These are phyloP conservation scores for Huntiella moniliformis DNA, from an alignment of 2,329 filamentous ascomycete genomes.

Conservation along the genomic window DNA sequence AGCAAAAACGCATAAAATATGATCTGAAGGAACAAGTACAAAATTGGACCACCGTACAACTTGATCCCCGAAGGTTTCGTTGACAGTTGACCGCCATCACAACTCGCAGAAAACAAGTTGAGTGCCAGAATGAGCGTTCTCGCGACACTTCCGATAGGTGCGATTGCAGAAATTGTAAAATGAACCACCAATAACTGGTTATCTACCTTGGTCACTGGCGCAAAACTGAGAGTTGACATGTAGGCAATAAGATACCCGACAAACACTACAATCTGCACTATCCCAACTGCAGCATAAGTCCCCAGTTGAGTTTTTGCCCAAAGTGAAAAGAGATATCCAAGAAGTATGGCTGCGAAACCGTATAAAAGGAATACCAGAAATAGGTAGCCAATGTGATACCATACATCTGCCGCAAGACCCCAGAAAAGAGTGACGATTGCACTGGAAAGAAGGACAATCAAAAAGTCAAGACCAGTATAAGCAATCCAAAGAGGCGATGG, in stretches of 20 bases:
- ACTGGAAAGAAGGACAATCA: constrained; percentile 39
- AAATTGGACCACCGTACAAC: constrained; percentile 65
- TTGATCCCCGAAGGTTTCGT: constrained; percentile 51
- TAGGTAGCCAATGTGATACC: constrained; percentile 65
- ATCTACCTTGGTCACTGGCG: constrained; percentile 51
- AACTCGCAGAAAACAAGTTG: constrained; percentile 70
- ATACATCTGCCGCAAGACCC: constrained; percentile 41
- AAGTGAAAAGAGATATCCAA: constrained; percentile 67
- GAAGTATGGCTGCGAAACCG: constrained; percentile 55
- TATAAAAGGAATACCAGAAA: constrained; percentile 69
- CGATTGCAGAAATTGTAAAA: constrained; percentile 54
- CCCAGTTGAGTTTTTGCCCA: constrained; percentile 63
- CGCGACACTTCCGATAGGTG: constrained; percentile 59
- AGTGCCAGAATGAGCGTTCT: constrained; percentile 57
- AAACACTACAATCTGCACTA: constrained; percentile 54
- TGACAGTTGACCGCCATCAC: constrained; percentile 43
- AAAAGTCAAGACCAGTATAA: constrained; percentile 64
- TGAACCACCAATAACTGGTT: constrained; percentile 47
- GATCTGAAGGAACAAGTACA: constrained; percentile 63
- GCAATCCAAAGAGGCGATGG: constrained; percentile 70
- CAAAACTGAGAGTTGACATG: constrained; percentile 54
- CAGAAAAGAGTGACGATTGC: constrained; percentile 46
- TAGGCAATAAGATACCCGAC: constrained; percentile 55
- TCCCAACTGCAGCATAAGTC: constrained; percentile 67
- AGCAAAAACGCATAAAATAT: constrained; percentile 52